Percentiles rank a stretch among this genome's conserved stretches.
These are phyloP conservation scores for Tricholoma terreum DNA, from an alignment of 768 basidiomycete genomes.

Conservation along the genomic window DNA sequence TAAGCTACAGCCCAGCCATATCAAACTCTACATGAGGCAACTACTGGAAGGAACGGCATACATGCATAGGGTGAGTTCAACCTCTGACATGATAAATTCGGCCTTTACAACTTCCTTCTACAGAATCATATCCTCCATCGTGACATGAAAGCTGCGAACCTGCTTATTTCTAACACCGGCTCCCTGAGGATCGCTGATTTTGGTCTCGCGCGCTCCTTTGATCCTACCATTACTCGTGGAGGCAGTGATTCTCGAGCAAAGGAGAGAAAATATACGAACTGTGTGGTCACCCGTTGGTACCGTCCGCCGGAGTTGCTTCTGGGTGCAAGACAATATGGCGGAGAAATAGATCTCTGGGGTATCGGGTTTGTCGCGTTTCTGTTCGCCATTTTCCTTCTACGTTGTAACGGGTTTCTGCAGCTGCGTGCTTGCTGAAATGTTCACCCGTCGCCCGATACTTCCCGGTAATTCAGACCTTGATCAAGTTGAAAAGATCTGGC, in stretches of 20 bases:
- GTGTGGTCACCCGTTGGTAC: constrained; percentile 94
- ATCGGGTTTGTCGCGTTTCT: constrained; percentile 63
- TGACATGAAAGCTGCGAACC: constrained; percentile 98
- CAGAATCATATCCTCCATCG: constrained; percentile 97
- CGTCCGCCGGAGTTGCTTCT: constrained; percentile 90
- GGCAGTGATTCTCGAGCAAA: constrained; percentile 41
- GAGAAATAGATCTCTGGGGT: constrained; percentile 97
- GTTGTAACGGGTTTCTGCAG: constrained; percentile 34
- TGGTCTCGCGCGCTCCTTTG: constrained; percentile 85
- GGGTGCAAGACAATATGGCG: constrained; percentile 86
- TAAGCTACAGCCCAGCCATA: constrained; percentile 75
- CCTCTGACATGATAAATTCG: background rate
- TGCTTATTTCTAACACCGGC: constrained; percentile 88
- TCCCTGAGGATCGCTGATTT: constrained; percentile 90
- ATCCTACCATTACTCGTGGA: constrained; percentile 42
- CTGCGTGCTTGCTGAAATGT: constrained; percentile 98
- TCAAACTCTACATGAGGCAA: constrained; percentile 96
- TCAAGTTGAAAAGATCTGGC: constrained; percentile 87
- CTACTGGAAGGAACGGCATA: constrained; percentile 95
- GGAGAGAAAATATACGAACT: constrained; percentile 87
- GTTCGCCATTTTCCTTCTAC: background rate
- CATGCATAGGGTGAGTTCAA: constrained; percentile 80
- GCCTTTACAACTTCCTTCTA: constrained; percentile 8
- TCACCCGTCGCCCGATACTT: constrained; percentile 79
- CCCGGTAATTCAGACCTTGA: constrained; percentile 88